Percentiles rank a stretch among this genome's conserved stretches.
Evolutionary conservation across 2,329 filamentous ascomycete species (phyloP).

Genomic region (Erysiphe pulchra): DNA sequence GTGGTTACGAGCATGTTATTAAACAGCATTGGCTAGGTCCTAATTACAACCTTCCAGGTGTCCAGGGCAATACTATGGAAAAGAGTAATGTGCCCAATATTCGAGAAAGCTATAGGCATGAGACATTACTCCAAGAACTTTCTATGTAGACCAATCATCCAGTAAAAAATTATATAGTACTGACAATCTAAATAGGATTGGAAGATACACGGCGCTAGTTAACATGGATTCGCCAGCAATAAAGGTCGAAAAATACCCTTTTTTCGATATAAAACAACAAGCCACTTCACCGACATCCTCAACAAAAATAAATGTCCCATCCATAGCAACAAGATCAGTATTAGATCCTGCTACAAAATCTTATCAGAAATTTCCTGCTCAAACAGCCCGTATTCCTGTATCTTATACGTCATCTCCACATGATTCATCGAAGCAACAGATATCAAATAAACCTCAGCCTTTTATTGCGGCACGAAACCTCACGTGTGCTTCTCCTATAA

Average conservation of each 20-base stretch:
- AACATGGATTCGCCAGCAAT: conserved; percentile 7
- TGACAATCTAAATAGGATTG: conserved; percentile 8
- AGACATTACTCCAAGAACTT: conserved; percentile 63
- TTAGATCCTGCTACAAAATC: conserved; percentile 6
- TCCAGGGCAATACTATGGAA: conserved; percentile 68
- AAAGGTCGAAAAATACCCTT: conserved; percentile 6
- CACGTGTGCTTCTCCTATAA: no score
- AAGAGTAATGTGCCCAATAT: conserved; percentile 95
- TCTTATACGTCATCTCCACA: conserved; percentile 8
- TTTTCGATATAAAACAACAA: conserved; percentile 4
- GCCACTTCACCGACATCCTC: conserved; percentile 13
- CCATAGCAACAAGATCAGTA: conserved; percentile 3
- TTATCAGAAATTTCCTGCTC: conserved; percentile 12
- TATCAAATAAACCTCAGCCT: not conserved
- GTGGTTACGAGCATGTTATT: conserved; percentile 68
- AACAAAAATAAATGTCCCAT: conserved; percentile 13
- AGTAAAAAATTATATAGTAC: not conserved
- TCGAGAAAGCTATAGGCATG: conserved; percentile 66
- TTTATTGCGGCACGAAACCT: no score
- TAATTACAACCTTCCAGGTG: conserved; percentile 53
- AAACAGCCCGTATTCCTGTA: conserved; percentile 11
- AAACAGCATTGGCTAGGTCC: conserved; percentile 81
- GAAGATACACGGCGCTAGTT: conserved; percentile 11
- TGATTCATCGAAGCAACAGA: conserved; percentile 3
- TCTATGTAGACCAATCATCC: conserved; percentile 31